These are phyloP conservation scores for Calonectria pseudoturangicola DNA, from an alignment of 2,329 filamentous ascomycete species.

Conservation along the genomic window DNA sequence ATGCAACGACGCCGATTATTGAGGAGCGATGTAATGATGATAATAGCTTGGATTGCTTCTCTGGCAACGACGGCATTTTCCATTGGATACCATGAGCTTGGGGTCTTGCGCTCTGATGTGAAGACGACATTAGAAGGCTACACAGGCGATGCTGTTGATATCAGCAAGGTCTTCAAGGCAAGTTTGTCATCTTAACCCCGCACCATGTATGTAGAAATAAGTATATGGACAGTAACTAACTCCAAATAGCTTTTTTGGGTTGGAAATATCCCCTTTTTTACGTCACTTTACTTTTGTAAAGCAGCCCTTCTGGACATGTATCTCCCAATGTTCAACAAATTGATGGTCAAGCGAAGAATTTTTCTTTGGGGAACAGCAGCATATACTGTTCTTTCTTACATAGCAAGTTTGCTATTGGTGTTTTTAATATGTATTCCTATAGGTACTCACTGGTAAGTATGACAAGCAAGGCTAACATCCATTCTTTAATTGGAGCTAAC, in stretches of 20 bases:
- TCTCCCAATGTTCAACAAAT: constrained; percentile 5
- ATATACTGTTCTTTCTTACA: not conserved
- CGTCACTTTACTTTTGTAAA: constrained; percentile 1
- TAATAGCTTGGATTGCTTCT: not conserved
- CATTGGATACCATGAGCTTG: constrained; percentile 1
- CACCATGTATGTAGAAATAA: no score
- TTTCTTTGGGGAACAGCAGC: not conserved
- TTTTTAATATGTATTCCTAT: constrained; percentile 6
- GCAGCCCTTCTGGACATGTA: constrained; percentile 7
- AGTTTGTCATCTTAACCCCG: no score
- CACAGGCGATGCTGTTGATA: not conserved
- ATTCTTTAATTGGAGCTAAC: not conserved
- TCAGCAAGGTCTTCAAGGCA: constrained; percentile 7
- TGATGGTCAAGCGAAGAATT: constrained; percentile 15
- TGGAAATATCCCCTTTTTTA: not conserved
- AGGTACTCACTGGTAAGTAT: not conserved
- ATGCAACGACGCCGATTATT: constrained; percentile 7
- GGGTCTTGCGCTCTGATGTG: not conserved
- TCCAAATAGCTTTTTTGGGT: not conserved
- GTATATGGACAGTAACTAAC: not conserved
- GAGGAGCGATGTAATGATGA: constrained; percentile 8
- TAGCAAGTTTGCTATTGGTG: constrained; percentile 2
- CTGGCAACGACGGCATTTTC: not conserved
- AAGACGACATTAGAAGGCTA: constrained; percentile 8
- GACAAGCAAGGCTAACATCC: no score